Conservation (phyloP, 352 stramenopile species). For the Pythium sp. region DNA sequence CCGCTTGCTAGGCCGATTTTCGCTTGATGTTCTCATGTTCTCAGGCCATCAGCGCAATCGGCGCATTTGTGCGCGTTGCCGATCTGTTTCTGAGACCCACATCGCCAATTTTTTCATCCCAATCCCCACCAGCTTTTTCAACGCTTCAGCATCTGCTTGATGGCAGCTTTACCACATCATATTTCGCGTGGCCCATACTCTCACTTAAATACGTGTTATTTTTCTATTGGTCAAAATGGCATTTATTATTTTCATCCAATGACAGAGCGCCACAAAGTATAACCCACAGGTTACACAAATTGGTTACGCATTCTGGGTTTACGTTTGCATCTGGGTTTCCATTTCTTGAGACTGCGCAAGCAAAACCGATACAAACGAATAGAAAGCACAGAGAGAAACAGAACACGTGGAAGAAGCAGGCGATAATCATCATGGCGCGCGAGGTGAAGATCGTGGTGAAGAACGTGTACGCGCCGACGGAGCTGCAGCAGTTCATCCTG, state of each 20-base stretch:
- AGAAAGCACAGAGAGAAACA: not conserved
- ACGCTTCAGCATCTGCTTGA: not conserved
- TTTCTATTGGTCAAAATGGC: not conserved
- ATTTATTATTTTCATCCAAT: not conserved
- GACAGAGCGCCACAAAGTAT: not conserved
- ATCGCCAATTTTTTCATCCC: not conserved
- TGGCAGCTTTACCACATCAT: not conserved
- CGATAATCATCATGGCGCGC: constrained; percentile 9
- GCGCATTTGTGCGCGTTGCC: not conserved
- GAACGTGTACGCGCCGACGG: constrained; percentile 69
- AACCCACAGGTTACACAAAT: not conserved
- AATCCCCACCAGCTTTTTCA: not conserved
- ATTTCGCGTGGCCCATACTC: not conserved
- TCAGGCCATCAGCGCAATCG: not conserved
- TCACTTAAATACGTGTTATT: not conserved
- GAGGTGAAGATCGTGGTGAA: constrained; percentile 72
- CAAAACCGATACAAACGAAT: constrained; percentile 2
- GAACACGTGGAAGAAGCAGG: constrained; percentile 4
- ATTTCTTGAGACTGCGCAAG: not conserved
- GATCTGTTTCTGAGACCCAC: not conserved
- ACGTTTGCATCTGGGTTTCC: not conserved
- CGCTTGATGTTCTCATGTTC: not conserved
- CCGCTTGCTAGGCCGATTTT: not conserved
- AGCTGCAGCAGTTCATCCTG: constrained; percentile 51
- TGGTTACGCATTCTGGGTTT: not conserved